Conservation (phyloP, 1,284 basidiomycete species). For the Rhodotorula sp. region DNA sequence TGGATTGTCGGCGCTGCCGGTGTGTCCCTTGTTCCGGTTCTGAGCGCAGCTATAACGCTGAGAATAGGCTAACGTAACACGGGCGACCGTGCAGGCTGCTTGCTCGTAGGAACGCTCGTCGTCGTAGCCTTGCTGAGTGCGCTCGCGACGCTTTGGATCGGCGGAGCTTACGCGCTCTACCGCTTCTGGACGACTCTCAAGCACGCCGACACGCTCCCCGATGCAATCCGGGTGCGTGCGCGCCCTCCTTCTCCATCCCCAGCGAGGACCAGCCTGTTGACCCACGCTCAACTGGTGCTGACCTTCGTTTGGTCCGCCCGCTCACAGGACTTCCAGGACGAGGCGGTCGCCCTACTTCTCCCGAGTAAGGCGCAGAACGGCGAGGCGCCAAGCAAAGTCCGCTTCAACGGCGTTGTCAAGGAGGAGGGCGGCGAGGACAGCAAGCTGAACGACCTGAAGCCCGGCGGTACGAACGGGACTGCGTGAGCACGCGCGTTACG, state of each 20-base stretch:
- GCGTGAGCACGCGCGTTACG: not conserved
- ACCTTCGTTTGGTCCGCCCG: not conserved
- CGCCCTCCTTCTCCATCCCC: too few relatives aligned
- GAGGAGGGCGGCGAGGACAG: constrained; percentile 14
- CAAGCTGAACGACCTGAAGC: not conserved
- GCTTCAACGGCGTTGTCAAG: constrained; percentile 22
- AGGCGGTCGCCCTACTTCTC: constrained; percentile 5
- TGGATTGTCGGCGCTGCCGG: constrained; percentile 30
- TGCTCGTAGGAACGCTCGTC: constrained; percentile 21
- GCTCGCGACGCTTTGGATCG: constrained; percentile 16
- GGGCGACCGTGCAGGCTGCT: constrained; percentile 2
- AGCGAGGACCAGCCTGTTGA: too few relatives aligned
- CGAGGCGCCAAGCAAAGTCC: constrained; percentile 10
- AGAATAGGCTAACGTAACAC: not conserved
- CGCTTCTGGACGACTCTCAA: constrained; percentile 22
- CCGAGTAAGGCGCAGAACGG: not conserved
- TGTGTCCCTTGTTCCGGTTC: not conserved
- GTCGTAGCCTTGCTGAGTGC: constrained; percentile 12
- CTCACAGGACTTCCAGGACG: constrained; percentile 19
- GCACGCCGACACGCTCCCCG: constrained; percentile 21
- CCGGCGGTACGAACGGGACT: too few relatives aligned
- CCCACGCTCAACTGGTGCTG: not conserved
- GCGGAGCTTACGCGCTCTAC: constrained; percentile 16
- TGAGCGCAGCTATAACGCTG: too few relatives aligned
- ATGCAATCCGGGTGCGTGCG: constrained; percentile 19